phyloP scores from a whole-genome alignment of 2,329 filamentous ascomycete genomes.

The Penicillium sp. region DNA sequence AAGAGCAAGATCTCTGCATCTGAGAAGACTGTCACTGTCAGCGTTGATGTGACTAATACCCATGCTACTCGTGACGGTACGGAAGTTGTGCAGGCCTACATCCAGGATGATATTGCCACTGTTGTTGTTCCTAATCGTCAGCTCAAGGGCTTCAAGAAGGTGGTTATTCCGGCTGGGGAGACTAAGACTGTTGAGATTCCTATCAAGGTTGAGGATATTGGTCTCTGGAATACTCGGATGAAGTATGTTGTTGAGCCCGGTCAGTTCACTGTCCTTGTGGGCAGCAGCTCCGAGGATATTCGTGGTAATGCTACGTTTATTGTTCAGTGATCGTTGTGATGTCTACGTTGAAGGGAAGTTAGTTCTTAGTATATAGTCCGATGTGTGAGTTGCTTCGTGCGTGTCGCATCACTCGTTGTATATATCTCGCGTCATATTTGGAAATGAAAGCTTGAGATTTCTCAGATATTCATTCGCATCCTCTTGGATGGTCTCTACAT shows the following conservation, averaged over 20 bases:
- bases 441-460: not conserved
- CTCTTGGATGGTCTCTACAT: not conserved
- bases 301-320: constrained; percentile 32
- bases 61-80: constrained; percentile 53
- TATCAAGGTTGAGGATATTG: constrained; percentile 50
- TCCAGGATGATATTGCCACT: constrained; percentile 60
- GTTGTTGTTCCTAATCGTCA: constrained; percentile 63
- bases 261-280: constrained; percentile 61
- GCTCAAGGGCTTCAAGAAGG: constrained; percentile 67
- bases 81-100: constrained; percentile 67
- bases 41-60: constrained; percentile 61
- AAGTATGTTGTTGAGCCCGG: constrained; percentile 72
- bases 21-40: constrained; percentile 55
- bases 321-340: constrained; percentile 14
- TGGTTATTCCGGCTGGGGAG: constrained; percentile 58
- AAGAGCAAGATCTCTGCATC: constrained; percentile 48
- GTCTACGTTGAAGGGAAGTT: not conserved
- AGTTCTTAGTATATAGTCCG: not conserved
- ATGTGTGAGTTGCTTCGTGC: not conserved
- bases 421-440: not conserved
- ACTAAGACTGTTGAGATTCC: constrained; percentile 54
- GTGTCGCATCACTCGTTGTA: not conserved
- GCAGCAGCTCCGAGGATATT: constrained; percentile 45
- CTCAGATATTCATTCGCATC: not conserved
- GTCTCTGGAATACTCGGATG: constrained; percentile 59